These are phyloP conservation scores for Fusarium foetens DNA, from an alignment of 2,329 filamentous ascomycete species.

Conservation along the genomic window DNA sequence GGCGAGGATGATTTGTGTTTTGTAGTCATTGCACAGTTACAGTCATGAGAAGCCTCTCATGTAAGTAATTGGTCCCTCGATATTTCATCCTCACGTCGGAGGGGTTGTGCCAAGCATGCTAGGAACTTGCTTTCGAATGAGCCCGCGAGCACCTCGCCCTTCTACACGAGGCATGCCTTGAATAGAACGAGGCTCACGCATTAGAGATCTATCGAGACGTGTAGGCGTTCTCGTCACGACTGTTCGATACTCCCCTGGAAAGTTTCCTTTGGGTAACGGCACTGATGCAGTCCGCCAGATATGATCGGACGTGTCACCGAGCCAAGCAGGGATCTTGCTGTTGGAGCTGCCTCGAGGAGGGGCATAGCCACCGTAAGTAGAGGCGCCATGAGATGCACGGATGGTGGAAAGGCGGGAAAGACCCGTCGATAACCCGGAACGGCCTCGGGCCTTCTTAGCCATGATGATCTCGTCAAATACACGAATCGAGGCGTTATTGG, in stretches of 20 bases:
- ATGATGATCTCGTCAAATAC: constrained; percentile 88
- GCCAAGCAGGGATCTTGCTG: constrained; percentile 65
- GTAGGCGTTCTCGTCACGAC: constrained; percentile 76
- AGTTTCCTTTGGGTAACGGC: constrained; percentile 68
- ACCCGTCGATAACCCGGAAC: constrained; percentile 72
- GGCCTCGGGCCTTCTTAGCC: constrained; percentile 76
- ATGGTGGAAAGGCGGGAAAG: constrained; percentile 70
- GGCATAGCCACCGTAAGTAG: constrained; percentile 53
- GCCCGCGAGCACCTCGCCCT: constrained; percentile 59
- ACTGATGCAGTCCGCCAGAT: constrained; percentile 78
- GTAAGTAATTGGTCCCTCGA: neutral
- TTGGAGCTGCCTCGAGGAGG: constrained; percentile 47
- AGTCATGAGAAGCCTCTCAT: constrained; percentile 2
- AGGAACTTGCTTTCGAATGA: constrained; percentile 67
- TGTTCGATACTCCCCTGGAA: constrained; percentile 70
- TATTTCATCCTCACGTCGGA: constrained; percentile 46
- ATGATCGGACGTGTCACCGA: constrained; percentile 79
- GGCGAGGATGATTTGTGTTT: neutral
- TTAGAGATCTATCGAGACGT: constrained; percentile 84
- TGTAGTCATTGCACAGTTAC: neutral
- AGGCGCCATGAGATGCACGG: constrained; percentile 64
- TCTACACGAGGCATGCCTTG: constrained; percentile 81
- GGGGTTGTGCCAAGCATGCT: constrained; percentile 59
- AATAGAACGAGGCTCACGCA: constrained; percentile 91
- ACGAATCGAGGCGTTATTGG: constrained; percentile 72